phyloP scores from a whole-genome alignment of 176 grass and related monocot species.

The Tuctoria greenei region DNA sequence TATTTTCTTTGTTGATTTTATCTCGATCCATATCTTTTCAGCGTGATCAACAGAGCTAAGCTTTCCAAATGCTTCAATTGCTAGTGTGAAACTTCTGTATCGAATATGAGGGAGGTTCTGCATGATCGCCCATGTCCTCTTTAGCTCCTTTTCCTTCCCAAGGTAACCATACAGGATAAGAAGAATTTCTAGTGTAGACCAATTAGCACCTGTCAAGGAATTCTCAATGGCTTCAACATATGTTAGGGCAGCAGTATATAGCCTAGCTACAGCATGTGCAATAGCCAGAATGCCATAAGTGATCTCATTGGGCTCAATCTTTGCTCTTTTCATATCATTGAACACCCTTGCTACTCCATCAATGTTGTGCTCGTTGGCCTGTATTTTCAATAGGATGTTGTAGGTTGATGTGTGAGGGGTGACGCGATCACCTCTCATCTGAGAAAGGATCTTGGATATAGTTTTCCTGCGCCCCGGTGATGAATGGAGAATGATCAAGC shows the following conservation, averaged over 20 bases:
- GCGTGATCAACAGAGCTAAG: slow-evolving; percentile 44
- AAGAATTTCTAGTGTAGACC: slow-evolving; percentile 91
- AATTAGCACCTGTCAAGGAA: slow-evolving; percentile 77
- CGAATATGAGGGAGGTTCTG: slow-evolving; percentile 65
- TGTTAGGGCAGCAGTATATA: slow-evolving; percentile 66
- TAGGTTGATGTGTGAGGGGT: slow-evolving; percentile 76
- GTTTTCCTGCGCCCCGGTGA: slow-evolving; percentile 71
- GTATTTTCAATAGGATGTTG: slow-evolving; percentile 89
- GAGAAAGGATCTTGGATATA: slow-evolving; percentile 65
- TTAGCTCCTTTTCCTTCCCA: slow-evolving; percentile 69
- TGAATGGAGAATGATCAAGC: slow-evolving; percentile 85
- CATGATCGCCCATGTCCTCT: slow-evolving; percentile 63
- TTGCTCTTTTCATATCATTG: slow-evolving; percentile 73
- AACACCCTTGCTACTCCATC: slow-evolving; percentile 80
- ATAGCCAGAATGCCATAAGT: slow-evolving; percentile 85
- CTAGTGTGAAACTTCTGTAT: slow-evolving; percentile 71
- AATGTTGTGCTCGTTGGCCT: slow-evolving; percentile 79
- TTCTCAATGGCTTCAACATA: slow-evolving; percentile 85
- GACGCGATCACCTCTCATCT: slow-evolving; percentile 79
- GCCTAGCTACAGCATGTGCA: slow-evolving; percentile 81
- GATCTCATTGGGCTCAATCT: slow-evolving; percentile 92
- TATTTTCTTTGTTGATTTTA: slow-evolving; percentile 61
- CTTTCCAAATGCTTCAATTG: slow-evolving; percentile 92
- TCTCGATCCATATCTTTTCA: slow-evolving; percentile 66
- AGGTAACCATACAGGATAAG: slow-evolving; percentile 78